These are phyloP conservation scores for Artomyces pyxidatus DNA, from an alignment of 768 basidiomycete genomes.

Conservation along the genomic window DNA sequence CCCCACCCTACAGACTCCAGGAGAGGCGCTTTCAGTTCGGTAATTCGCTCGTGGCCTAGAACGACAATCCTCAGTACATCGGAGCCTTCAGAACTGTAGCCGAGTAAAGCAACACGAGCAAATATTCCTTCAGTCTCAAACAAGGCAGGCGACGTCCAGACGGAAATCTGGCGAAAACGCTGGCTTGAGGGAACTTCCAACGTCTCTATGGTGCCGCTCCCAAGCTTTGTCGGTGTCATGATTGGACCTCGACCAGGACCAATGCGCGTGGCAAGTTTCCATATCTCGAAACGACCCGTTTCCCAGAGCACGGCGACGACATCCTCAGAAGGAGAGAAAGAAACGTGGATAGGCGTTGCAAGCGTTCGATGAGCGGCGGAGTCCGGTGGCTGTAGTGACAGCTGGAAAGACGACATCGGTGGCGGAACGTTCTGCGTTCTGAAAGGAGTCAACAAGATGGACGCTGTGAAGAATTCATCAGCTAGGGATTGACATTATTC, in stretches of 20 bases:
- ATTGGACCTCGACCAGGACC: constrained; percentile 47
- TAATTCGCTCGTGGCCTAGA: not conserved
- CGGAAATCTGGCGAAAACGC: constrained; percentile 11
- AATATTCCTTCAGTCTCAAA: not conserved
- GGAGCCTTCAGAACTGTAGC: not conserved
- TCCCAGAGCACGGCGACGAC: constrained; percentile 63
- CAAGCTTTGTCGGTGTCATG: constrained; percentile 47
- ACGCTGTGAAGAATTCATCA: constrained; percentile 35
- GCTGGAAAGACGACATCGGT: constrained; percentile 77
- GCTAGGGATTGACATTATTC: too few relatives aligned
- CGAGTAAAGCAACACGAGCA: constrained; percentile 7
- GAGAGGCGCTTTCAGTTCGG: not conserved
- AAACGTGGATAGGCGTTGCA: constrained; percentile 49
- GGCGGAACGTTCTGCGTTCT: constrained; percentile 93
- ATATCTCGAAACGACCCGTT: constrained; percentile 58
- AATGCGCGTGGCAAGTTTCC: constrained; percentile 58
- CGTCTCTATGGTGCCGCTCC: constrained; percentile 11
- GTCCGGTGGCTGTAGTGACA: constrained; percentile 22
- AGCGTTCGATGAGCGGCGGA: constrained; percentile 42
- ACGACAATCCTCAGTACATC: constrained; percentile 9
- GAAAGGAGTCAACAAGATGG: constrained; percentile 84
- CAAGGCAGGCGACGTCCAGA: constrained; percentile 1
- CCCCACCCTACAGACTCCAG: constrained; percentile 23
- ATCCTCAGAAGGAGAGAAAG: constrained; percentile 53
- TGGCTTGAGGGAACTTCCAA: not conserved